Conservation (phyloP, 2,329 filamentous ascomycete species). For the Clathrospora elynae region DNA sequence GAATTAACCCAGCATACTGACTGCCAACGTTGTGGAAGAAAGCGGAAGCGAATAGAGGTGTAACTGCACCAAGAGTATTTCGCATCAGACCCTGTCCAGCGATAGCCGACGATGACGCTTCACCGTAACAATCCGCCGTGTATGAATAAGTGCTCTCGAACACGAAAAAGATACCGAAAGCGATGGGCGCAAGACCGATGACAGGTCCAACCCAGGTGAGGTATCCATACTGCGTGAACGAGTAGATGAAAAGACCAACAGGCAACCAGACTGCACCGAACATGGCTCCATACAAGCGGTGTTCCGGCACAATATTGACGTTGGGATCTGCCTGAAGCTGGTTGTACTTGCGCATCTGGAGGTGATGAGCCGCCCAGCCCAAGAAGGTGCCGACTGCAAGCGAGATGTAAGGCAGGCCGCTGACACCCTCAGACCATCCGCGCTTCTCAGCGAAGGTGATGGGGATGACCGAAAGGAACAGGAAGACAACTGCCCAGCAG, state of each 20-base stretch:
- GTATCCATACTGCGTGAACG: slow-evolving; percentile 58
- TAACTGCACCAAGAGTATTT: slow-evolving; percentile 59
- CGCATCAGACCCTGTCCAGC: slow-evolving; percentile 60
- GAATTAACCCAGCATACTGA: slow-evolving; percentile 58
- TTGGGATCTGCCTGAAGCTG: slow-evolving; percentile 46
- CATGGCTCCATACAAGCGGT: slow-evolving; percentile 41
- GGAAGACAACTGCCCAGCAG: slow-evolving; percentile 60
- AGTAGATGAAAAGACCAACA: slow-evolving; percentile 54
- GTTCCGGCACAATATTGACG: slow-evolving; percentile 44
- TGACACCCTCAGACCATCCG: slow-evolving; percentile 58
- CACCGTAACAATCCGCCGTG: slow-evolving; percentile 60
- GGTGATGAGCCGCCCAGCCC: slow-evolving; percentile 56
- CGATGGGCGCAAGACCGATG: slow-evolving; percentile 57
- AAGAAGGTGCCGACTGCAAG: slow-evolving; percentile 57
- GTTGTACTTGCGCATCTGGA: slow-evolving; percentile 59
- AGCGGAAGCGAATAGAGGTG: slow-evolving; percentile 58
- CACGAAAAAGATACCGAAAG: slow-evolving; percentile 61
- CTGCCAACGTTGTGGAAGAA: slow-evolving; percentile 61
- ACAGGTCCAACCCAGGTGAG: slow-evolving; percentile 57
- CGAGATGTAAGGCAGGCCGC: slow-evolving; percentile 59
- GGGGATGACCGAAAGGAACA: slow-evolving; percentile 54
- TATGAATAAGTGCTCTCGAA: slow-evolving; percentile 56
- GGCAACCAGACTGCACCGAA: slow-evolving; percentile 42
- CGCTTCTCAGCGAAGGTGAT: slow-evolving; percentile 56
- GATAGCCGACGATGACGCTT: slow-evolving; percentile 52